Percentiles rank a stretch among this genome's conserved stretches.
These are phyloP conservation scores for Phytophthora fragariae DNA, from an alignment of 352 stramenopile species.

Conservation along the genomic window DNA sequence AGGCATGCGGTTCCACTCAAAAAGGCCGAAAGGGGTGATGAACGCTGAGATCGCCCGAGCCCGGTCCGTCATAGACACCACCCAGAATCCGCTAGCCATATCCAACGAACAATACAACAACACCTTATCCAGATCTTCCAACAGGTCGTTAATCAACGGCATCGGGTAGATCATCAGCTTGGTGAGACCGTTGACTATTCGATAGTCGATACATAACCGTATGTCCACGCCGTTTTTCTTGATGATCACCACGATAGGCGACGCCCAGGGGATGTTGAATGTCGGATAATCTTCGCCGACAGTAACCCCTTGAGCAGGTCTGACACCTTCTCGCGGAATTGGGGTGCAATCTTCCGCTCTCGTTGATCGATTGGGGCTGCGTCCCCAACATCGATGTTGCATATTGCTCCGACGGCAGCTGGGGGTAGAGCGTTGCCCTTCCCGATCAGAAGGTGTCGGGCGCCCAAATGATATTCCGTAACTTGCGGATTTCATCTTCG, in stretches of 20 bases:
- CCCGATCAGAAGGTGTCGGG: constrained; percentile 26
- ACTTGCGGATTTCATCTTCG: constrained; percentile 17
- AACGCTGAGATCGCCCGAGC: not conserved
- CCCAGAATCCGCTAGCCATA: not conserved
- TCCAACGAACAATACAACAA: not conserved
- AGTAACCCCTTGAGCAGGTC: not conserved
- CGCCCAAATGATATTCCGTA: not conserved
- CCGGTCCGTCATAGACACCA: not conserved
- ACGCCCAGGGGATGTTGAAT: not conserved
- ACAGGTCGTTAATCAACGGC: not conserved
- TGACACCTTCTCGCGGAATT: too few species aligned
- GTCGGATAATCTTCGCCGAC: not conserved
- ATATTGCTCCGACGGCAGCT: not conserved
- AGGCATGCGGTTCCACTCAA: not conserved
- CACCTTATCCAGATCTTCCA: not conserved
- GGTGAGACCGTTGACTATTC: not conserved
- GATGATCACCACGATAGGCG: not conserved
- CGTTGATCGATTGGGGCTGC: not conserved
- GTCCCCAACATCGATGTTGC: not conserved
- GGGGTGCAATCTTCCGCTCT: not conserved
- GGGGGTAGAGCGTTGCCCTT: not conserved
- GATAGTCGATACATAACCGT: not conserved
- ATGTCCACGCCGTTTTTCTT: not conserved
- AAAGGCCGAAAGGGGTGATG: not conserved
- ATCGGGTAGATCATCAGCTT: not conserved